Conservation (phyloP, 1,139 yeast species). For the Taiozyma sp. region DNA sequence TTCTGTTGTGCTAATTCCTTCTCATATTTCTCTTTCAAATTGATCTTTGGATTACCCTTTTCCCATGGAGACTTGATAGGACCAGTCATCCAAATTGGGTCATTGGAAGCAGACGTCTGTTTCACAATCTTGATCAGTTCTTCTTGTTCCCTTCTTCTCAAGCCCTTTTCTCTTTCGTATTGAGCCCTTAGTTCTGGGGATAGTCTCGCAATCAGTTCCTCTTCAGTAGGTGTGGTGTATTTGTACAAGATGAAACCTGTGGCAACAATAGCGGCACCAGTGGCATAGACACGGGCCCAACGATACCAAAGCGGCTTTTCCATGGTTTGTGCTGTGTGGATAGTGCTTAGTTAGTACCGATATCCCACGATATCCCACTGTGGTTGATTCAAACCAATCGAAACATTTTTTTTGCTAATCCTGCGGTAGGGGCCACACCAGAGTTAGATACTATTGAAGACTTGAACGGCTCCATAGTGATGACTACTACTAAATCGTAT, state of each 20-base stretch:
- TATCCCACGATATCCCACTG: not conserved
- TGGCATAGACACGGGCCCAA: conserved; percentile 59
- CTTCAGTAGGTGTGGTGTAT: conserved; percentile 81
- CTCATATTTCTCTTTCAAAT: conserved; percentile 45
- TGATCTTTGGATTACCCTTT: conserved; percentile 28
- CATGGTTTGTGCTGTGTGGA: conserved; percentile 17
- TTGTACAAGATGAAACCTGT: conserved; percentile 63
- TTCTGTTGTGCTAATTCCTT: conserved; percentile 40
- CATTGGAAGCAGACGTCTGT: conserved; percentile 57
- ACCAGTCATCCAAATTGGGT: conserved; percentile 82
- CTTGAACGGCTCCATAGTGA: too few relatives aligned
- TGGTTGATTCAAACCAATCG: conserved; percentile 4
- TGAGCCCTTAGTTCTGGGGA: conserved; percentile 83
- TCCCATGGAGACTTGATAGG: conserved; percentile 64
- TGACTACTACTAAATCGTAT: too few relatives aligned
- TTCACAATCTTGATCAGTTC: conserved; percentile 62
- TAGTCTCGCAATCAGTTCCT: conserved; percentile 62
- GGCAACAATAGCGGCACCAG: conserved; percentile 59
- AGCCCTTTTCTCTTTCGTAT: conserved; percentile 60
- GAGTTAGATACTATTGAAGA: not conserved
- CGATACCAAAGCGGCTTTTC: conserved; percentile 46
- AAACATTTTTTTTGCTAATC: conserved; percentile 7
- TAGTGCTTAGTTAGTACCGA: not conserved
- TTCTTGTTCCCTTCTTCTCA: conserved; percentile 63
- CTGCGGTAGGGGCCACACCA: not conserved